Evolutionary conservation across 2,329 filamentous ascomycete genomes (phyloP).

Genomic region (Cladosporium sp.): DNA sequence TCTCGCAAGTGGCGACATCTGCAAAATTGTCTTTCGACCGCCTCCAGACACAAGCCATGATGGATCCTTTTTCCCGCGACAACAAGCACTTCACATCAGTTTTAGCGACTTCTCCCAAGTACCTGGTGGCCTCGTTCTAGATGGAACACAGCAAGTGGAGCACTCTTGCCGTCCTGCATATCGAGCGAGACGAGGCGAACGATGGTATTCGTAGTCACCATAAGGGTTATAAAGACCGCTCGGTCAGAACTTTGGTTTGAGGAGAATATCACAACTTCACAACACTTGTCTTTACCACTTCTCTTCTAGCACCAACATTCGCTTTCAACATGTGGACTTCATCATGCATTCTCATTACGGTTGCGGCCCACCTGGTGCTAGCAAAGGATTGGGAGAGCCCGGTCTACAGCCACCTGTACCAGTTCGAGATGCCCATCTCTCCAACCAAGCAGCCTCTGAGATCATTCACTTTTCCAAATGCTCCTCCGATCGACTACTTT

Average conservation of each 20-base stretch:
- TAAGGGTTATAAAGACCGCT: background rate
- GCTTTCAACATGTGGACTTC: background rate
- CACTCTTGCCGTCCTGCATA: background rate
- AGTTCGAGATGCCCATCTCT: conserved; percentile 26
- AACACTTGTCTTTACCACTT: background rate
- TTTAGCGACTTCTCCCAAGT: background rate
- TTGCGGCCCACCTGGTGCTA: background rate
- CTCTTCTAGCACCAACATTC: background rate
- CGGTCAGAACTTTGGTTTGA: background rate
- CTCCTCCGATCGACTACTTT: conserved; percentile 46
- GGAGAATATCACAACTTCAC: background rate
- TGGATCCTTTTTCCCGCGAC: background rate
- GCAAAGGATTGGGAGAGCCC: conserved; percentile 25
- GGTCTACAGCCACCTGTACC: conserved; percentile 26
- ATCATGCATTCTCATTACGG: background rate
- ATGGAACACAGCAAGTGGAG: background rate
- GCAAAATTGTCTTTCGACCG: background rate
- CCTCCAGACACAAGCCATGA: background rate
- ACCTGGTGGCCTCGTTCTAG: background rate
- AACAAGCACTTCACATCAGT: background rate
- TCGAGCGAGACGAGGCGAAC: background rate
- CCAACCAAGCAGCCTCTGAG: conserved; percentile 28
- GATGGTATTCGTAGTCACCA: background rate
- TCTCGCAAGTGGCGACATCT: background rate
- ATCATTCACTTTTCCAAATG: conserved; percentile 29